Percentiles rank a stretch among this genome's conserved stretches.
Conservation (phyloP, 352 stramenopile genomes). For the Phytophthora uliginosa region DNA sequence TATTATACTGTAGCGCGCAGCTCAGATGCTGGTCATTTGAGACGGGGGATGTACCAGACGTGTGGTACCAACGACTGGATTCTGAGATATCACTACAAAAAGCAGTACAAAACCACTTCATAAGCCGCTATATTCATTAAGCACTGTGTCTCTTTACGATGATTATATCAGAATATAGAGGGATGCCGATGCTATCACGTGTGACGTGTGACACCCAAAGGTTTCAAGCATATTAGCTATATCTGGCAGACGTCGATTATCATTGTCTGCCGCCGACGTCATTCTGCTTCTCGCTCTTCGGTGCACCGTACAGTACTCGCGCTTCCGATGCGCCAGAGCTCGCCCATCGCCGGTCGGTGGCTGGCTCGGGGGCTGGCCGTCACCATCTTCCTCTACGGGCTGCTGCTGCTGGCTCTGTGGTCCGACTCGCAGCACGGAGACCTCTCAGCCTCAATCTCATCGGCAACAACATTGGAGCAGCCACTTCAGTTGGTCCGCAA, state of each 20-base stretch:
- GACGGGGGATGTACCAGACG: neutral
- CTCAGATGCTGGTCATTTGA: neutral
- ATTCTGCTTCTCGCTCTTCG: constrained; percentile 22
- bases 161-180: neutral
- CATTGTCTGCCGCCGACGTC: neutral
- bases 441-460: neutral
- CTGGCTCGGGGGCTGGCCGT: constrained; percentile 16
- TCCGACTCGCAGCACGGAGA: neutral
- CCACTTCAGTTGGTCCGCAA: constrained; percentile 20
- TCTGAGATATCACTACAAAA: neutral
- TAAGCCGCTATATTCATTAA: neutral
- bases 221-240: neutral
- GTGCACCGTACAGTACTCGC: neutral
- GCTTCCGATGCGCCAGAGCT: constrained; percentile 23
- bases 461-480: neutral
- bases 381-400: constrained; percentile 22
- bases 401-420: constrained; percentile 24
- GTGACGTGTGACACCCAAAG: constrained; percentile 11
- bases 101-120: neutral
- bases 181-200: constrained; percentile 23
- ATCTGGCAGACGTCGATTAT: too few relatives aligned
- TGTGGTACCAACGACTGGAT: neutral
- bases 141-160: neutral
- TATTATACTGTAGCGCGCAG: too few relatives aligned
- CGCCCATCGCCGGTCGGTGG: constrained; percentile 26